Percentiles rank a stretch among this genome's conserved stretches.
Conservation (phyloP, 352 stramenopile genomes). For the Globisporangium radiosum region DNA sequence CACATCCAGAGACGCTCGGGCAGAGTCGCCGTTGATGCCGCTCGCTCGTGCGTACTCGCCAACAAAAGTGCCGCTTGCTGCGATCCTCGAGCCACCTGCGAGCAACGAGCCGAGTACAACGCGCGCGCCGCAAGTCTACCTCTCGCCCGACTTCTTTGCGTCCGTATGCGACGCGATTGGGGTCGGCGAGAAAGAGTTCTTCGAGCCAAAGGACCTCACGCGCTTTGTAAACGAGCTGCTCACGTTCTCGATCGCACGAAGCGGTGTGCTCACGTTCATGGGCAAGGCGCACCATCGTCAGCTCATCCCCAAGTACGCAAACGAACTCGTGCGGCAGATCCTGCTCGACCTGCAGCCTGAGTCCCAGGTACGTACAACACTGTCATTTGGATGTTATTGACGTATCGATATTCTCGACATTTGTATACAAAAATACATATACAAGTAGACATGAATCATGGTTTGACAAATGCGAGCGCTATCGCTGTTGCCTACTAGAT, state of each 20-base stretch:
- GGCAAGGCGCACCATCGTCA: conserved; percentile 54
- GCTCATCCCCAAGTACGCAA: conserved; percentile 40
- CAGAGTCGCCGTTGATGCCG: background rate
- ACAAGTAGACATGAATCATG: no score
- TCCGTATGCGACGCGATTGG: conserved; percentile 30
- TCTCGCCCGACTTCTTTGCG: conserved; percentile 35
- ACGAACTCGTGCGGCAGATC: conserved; percentile 33
- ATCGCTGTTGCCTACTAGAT: background rate
- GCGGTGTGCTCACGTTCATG: conserved; percentile 42
- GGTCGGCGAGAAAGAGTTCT: conserved; percentile 33
- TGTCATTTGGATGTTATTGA: background rate
- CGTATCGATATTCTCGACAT: no score
- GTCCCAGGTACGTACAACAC: conserved; percentile 21
- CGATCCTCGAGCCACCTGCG: conserved; percentile 16
- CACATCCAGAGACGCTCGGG: background rate
- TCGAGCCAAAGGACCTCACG: conserved; percentile 34
- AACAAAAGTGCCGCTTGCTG: conserved; percentile 18
- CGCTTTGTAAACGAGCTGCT: conserved; percentile 46
- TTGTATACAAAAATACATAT: no score
- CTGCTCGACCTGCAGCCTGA: conserved; percentile 42
- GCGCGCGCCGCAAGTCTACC: conserved; percentile 13
- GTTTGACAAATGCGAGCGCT: background rate
- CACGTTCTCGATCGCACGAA: conserved; percentile 48
- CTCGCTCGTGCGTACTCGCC: conserved; percentile 8
- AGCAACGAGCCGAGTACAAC: background rate